phyloP scores from a whole-genome alignment of 225 moss, liverwort and hornwort genomes.

The Climacium dendroides region DNA sequence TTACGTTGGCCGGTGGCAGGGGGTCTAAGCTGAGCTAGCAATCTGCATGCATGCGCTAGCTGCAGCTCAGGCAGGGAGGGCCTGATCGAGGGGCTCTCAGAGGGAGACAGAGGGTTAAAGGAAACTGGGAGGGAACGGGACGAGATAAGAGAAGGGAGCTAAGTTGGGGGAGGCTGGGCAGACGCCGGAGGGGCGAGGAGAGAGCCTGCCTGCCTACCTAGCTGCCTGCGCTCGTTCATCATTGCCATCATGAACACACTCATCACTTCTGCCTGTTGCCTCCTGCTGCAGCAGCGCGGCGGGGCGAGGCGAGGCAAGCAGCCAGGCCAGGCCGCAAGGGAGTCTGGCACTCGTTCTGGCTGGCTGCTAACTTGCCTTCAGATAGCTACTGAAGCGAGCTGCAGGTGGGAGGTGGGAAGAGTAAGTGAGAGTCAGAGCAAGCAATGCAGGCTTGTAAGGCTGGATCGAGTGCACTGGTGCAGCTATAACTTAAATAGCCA shows the following conservation, averaged over 20 bases:
- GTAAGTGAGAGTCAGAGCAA: not conserved
- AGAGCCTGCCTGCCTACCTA: not conserved
- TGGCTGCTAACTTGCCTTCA: not conserved
- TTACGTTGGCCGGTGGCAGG: not conserved
- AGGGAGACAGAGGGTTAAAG: too few species aligned
- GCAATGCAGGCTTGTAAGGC: not conserved
- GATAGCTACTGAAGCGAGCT: not conserved
- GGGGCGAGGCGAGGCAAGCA: not conserved
- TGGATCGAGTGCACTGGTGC: not conserved
- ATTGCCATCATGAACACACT: not conserved
- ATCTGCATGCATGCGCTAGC: not conserved
- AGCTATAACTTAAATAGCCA: not conserved
- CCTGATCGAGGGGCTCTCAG: too few species aligned
- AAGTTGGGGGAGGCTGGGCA: not conserved
- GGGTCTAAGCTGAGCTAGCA: not conserved
- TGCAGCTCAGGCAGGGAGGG: not conserved
- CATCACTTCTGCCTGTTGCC: not conserved
- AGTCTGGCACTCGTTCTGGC: not conserved
- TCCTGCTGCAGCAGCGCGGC: not conserved
- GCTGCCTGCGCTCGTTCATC: not conserved
- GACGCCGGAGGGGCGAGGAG: not conserved
- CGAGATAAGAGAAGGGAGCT: not conserved
- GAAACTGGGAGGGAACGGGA: not conserved
- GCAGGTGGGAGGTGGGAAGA: not conserved
- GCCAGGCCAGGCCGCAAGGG: not conserved